A percentile compares a stretch with the other conserved stretches of the same genome.
Evolutionary conservation across 495 filamentous ascomycete species (phyloP).

Genomic region (Penicillium antarcticum): DNA sequence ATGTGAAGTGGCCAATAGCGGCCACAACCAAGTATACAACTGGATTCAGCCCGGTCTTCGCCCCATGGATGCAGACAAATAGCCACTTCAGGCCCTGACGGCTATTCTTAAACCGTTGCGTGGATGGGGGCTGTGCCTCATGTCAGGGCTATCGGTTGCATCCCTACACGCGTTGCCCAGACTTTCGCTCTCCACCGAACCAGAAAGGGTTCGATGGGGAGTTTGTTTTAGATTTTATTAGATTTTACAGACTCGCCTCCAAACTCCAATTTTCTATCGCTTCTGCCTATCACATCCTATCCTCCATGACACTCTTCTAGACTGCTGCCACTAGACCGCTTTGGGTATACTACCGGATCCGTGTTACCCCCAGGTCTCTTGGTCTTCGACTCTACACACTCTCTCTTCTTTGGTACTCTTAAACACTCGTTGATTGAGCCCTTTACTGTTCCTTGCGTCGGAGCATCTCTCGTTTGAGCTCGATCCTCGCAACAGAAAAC

Average conservation of each 20-base stretch:
- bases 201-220: too few species aligned
- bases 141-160: too few species aligned
- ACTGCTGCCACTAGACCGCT: conserved; percentile 5
- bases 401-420: background rate
- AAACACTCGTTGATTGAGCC: background rate
- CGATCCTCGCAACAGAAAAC: background rate
- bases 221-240: background rate
- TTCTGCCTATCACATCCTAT: background rate
- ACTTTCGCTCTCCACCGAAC: too few species aligned
- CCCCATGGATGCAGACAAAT: too few species aligned
- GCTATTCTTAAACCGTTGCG: too few species aligned
- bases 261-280: background rate
- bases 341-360: conserved; percentile 2
- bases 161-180: too few species aligned
- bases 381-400: background rate
- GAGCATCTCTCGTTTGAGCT: background rate
- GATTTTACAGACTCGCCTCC: background rate
- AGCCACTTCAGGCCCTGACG: too few species aligned
- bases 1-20: too few species aligned
- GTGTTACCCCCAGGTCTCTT: background rate
- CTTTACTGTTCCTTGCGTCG: conserved; percentile 1
- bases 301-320: background rate
- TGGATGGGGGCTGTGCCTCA: too few species aligned
- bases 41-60: too few species aligned
- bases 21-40: too few species aligned